Base-by-base conservation (phyloP, 2,329 filamentous ascomycete genomes). In the Biscogniauxia sp. region DNA sequence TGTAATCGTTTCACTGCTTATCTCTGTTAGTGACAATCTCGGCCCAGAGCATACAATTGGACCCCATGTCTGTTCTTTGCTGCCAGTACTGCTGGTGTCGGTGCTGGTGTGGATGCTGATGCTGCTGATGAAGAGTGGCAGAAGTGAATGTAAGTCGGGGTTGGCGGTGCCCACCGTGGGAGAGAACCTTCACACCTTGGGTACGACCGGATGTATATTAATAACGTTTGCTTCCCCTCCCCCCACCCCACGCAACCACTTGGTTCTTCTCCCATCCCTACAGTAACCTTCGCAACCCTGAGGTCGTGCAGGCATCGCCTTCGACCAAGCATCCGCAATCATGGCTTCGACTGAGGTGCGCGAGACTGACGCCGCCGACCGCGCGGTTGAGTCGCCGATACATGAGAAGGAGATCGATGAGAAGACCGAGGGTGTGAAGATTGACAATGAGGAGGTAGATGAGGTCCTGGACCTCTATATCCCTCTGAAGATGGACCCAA, bases 391-490 rank as follows among this genome's bases (percentile, higher is more conserved):
- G 57, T 61, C 58, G 37, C 58, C 61, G 6, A 20, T 56, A 54
- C 63, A 66, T n/a, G 55, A 59, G 59, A 57, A 58, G 2, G 51
- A 57, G 5, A 4, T 56, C 1, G 51, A 53, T 15, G 56, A 53
- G 55, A 65, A 63, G 62, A 63, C 58, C 19, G 67, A 70, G 32
- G 65, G 59, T 28, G 20, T 68, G 54, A 72, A 74, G 62, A 66
- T 73, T 60, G 67, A 69, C 28, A 66, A 64, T 19, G 61, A 69
- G 23, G 63, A 64, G 26, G 66, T 73, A 20, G 69, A 71, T 32
- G 72, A 74, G 59, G 73, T 75, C 28, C 67, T 75, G 56, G 77
- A 79, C 55, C 75, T 79, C 25, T 79, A 77, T 66, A 64, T 70
- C n/a, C 76, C 77, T 13, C 68, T 79, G 9, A 64, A 70, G 57